Conservation (phyloP, 2,329 filamentous ascomycete species). For the Beauveria pseudobassiana region DNA sequence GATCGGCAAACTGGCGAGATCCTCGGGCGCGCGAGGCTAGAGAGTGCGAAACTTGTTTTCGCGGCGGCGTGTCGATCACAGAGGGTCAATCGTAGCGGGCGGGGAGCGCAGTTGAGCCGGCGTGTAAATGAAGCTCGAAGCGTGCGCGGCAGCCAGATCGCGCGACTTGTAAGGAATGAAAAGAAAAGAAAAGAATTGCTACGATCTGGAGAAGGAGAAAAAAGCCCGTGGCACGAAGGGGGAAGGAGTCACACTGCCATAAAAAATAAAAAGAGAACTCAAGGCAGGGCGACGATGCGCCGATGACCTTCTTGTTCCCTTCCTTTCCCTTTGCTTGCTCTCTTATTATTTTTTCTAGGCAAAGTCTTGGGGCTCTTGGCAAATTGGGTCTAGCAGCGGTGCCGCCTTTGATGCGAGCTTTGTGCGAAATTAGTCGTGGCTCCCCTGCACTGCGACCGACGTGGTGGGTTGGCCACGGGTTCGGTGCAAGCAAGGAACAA, state of each 20-base stretch:
- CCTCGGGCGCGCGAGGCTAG: neutral
- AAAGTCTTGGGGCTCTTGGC: conserved; percentile 10
- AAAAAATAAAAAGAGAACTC: neutral
- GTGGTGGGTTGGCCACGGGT: neutral
- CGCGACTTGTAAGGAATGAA: too few relatives aligned
- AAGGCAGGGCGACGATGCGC: neutral
- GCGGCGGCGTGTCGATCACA: conserved; percentile 3
- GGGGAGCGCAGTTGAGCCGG: neutral
- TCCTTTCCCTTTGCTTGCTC: neutral
- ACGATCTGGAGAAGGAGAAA: neutral
- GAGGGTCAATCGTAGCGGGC: neutral
- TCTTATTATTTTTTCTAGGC: conserved; percentile 3
- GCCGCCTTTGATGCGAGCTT: conserved; percentile 3
- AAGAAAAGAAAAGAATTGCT: too few relatives aligned
- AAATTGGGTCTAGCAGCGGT: conserved; percentile 7
- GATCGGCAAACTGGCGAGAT: neutral
- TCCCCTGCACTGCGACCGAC: neutral
- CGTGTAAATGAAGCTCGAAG: conserved; percentile 3
- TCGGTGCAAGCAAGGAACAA: neutral
- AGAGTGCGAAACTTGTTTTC: neutral
- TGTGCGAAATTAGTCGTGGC: conserved; percentile 4
- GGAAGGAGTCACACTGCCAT: neutral
- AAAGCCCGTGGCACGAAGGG: neutral
- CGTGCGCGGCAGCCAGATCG: neutral
- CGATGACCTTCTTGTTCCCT: neutral